Evolutionary conservation across 805 yeast species (phyloP), one percentile per base, ranked within the genome.

Genomic region (Candida nanaspora): DNA sequence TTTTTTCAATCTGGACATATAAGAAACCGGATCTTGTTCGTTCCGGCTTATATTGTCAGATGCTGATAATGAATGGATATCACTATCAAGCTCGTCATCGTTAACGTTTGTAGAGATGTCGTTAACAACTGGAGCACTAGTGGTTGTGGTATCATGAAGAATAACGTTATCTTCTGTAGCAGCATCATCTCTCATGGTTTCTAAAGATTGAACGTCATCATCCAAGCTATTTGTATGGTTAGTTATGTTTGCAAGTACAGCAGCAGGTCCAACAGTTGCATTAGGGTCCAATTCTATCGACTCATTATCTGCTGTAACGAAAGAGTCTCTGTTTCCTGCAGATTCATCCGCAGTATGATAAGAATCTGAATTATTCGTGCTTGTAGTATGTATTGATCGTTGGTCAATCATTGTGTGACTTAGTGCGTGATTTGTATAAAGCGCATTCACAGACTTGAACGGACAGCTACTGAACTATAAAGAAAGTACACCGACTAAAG

Each of bases 271-370:
- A 10, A 18, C 14, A 6, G 13, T 7, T 19, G 10, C 21, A 31
- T 16, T 21, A 14, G 27, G 4, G n/a, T 21, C 16, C 6, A 21
- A 7, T 16, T 14, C 27, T 13, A 21, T 4, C 3, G 35, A 33
- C 18, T 3, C 8, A n/a, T 20, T n/a, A 33, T 33, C 35, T 13
- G 35, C 35, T 19, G 35, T 21, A 6, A 33, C 27, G 14, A 33
- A 33, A 14, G 26, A 21, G 19, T 33, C 35, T 21, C 34, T 16
- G 13, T 31, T 16, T 18, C 7, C 9, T 9, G 22, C 13, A 6
- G 34, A 31, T 11, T 33, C 35, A 21, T 33, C 35, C 14, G 35
- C 35, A 4, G 35, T 21, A 33, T 33, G 27, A 33, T 14, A 33
- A 11, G 35, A 20, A 8, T 33, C 27, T 13, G 35, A 33, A 14